Conservation (phyloP, 768 basidiomycete species). For the Aureoboletus auriporus region DNA sequence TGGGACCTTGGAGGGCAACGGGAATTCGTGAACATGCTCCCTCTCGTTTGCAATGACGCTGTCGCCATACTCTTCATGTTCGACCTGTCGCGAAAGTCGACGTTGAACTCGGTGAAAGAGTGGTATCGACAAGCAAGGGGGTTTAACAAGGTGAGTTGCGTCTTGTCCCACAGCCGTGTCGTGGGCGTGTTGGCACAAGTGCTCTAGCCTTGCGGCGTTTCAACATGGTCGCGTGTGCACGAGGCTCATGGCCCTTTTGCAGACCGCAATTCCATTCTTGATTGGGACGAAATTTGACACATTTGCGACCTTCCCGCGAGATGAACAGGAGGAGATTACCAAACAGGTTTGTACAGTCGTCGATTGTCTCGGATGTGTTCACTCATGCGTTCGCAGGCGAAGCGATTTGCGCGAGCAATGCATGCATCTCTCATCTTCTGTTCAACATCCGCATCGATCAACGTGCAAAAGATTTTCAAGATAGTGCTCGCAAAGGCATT, state of each 20-base stretch:
- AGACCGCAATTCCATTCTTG: constrained; percentile 98
- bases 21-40: constrained; percentile 99
- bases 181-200: neutral
- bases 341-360: constrained; percentile 67
- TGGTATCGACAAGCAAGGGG: constrained; percentile 99
- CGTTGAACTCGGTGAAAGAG: constrained; percentile 97
- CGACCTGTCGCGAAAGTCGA: constrained; percentile 95
- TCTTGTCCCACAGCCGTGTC: neutral
- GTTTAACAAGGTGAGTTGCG: constrained; percentile 85
- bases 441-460: constrained; percentile 97
- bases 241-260: constrained; percentile 17
- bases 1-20: constrained; percentile 98
- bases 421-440: constrained; percentile 99
- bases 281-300: constrained; percentile 99
- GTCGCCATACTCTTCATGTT: constrained; percentile 99
- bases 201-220: constrained; percentile 2
- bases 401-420: constrained; percentile 98
- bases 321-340: constrained; percentile 99
- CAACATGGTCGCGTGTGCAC: constrained; percentile 2
- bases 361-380: constrained; percentile 2
- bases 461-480: constrained; percentile 99
- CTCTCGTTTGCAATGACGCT: constrained; percentile 98
- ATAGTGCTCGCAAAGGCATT: constrained; percentile 97
- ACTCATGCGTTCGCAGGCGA: constrained; percentile 55
- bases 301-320: constrained; percentile 91